Conservation (phyloP, 2,329 filamentous ascomycete genomes). For the Fusarium bactridioides region DNA sequence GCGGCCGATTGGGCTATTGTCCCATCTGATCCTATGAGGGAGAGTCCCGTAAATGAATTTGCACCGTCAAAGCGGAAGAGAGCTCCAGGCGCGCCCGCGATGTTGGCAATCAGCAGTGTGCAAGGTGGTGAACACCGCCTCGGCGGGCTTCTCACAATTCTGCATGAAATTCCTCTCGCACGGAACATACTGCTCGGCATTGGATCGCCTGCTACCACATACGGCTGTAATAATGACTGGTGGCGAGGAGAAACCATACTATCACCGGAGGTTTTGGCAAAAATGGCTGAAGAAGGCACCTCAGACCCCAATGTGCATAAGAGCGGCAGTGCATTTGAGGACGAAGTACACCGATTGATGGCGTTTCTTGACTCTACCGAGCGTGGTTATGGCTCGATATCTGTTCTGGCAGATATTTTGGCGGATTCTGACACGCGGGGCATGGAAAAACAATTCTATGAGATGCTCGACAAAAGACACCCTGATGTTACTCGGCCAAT, state of each 20-base stretch:
- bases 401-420: conserved; percentile 52
- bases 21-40: conserved; percentile 45
- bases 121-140: conserved; percentile 53
- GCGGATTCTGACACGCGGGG: conserved; percentile 46
- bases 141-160: conserved; percentile 64
- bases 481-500: conserved; percentile 42
- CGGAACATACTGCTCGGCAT: conserved; percentile 62
- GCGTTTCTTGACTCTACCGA: conserved; percentile 69
- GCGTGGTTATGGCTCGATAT: conserved; percentile 65
- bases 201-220: conserved; percentile 53
- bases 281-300: conserved; percentile 43
- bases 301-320: conserved; percentile 41
- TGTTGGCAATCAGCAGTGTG: conserved; percentile 53
- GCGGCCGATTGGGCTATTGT: conserved; percentile 67
- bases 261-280: conserved; percentile 48
- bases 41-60: conserved; percentile 27
- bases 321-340: conserved; percentile 50
- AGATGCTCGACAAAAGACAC: conserved; percentile 48
- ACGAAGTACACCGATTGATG: conserved; percentile 69
- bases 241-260: conserved; percentile 66
- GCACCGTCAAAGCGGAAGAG: conserved; percentile 56
- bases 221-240: conserved; percentile 66
- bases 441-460: conserved; percentile 55
- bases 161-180: conserved; percentile 66
- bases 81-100: conserved; percentile 54